phyloP scores from a whole-genome alignment of 352 stramenopile species.

The Pythium volutum region DNA sequence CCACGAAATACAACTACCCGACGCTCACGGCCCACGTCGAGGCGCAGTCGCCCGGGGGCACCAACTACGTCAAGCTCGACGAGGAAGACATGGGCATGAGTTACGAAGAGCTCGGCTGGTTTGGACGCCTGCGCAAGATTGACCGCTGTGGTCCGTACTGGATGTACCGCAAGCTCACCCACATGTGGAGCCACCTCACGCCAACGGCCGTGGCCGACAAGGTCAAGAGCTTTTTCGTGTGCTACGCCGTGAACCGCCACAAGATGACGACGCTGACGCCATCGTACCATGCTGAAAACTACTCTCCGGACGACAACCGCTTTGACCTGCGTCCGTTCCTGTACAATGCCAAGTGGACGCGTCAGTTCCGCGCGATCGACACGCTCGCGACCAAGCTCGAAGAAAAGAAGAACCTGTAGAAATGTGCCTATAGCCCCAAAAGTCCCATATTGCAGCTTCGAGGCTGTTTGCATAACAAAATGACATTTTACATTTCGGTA shows the following conservation, averaged over 20 bases:
- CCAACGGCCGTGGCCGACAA: constrained; percentile 76
- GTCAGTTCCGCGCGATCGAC: constrained; percentile 96
- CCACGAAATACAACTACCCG: constrained; percentile 88
- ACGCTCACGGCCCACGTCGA: constrained; percentile 90
- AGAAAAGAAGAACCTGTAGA: constrained; percentile 53
- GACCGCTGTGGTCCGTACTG: constrained; percentile 92
- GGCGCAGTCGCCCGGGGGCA: constrained; percentile 91
- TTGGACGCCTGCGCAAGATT: constrained; percentile 95
- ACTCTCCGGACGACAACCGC: constrained; percentile 98
- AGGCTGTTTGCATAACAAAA: not conserved
- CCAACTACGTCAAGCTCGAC: constrained; percentile 94
- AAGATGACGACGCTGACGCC: constrained; percentile 99
- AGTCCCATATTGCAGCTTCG: not conserved
- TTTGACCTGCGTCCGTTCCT: constrained; percentile 98
- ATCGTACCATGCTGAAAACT: constrained; percentile 98
- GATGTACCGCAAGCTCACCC: constrained; percentile 90
- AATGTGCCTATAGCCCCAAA: not conserved
- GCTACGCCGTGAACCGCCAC: constrained; percentile 97
- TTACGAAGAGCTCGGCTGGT: constrained; percentile 97
- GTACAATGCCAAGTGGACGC: constrained; percentile 94
- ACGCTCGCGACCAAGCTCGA: constrained; percentile 75
- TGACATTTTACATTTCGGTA: not conserved
- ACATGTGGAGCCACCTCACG: constrained; percentile 86
- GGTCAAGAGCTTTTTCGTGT: constrained; percentile 98
- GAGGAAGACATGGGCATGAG: constrained; percentile 99